Conservation (phyloP, 2,329 filamentous ascomycete species). For the Diaporthe sp. region DNA sequence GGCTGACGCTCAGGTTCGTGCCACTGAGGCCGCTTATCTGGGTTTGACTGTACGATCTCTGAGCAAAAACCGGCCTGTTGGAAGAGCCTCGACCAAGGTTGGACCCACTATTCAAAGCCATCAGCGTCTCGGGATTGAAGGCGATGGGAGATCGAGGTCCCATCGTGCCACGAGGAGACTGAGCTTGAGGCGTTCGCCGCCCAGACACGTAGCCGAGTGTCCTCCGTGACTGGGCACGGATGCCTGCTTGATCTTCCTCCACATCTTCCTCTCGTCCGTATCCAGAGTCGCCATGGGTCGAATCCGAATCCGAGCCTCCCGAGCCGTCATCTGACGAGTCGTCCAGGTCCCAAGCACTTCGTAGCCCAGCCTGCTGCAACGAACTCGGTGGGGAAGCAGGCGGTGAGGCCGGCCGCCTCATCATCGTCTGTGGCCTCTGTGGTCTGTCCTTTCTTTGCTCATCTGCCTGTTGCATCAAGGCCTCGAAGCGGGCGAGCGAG, state of each 20-base stretch:
- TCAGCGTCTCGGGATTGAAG: conserved; percentile 52
- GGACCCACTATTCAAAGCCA: conserved; percentile 49
- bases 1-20: conserved; percentile 27
- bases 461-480: conserved; percentile 73
- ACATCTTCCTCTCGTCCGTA: conserved; percentile 53
- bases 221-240: conserved; percentile 62
- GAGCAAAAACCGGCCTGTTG: conserved; percentile 58
- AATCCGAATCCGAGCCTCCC: conserved; percentile 54
- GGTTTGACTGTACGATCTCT: conserved; percentile 64
- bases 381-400: conserved; percentile 32
- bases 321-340: conserved; percentile 60
- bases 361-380: conserved; percentile 53
- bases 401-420: conserved; percentile 34
- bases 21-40: conserved; percentile 23
- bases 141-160: conserved; percentile 48
- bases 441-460: conserved; percentile 60
- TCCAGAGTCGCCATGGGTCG: conserved; percentile 55
- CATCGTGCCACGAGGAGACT: conserved; percentile 46
- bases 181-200: conserved; percentile 55
- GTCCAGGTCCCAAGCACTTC: conserved; percentile 66
- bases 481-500: conserved; percentile 75
- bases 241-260: conserved; percentile 49
- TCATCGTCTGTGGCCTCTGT: conserved; percentile 46
- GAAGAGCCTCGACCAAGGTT: conserved; percentile 50
- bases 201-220: conserved; percentile 66